Evolutionary conservation across 352 stramenopile genomes (phyloP).

Genomic region (Halophytophthora polymorphica): DNA sequence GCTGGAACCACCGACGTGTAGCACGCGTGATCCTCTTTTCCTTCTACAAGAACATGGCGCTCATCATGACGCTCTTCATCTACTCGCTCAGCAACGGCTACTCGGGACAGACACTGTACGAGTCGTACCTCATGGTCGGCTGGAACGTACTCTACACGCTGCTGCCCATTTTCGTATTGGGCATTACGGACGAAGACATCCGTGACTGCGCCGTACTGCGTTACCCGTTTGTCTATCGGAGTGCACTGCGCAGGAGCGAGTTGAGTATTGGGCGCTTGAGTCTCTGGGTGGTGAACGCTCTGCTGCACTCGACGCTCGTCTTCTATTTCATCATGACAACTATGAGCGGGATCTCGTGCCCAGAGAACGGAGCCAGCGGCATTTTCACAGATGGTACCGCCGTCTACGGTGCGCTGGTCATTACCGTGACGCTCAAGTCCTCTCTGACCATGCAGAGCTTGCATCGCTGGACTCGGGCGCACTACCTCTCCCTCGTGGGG

Average conservation of each 20-base stretch:
- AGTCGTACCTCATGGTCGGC: slow-evolving; percentile 87
- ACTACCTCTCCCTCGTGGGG: slow-evolving; percentile 71
- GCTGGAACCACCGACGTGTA: slow-evolving; percentile 84
- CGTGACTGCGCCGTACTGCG: slow-evolving; percentile 60
- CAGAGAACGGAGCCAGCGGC: slow-evolving; percentile 43
- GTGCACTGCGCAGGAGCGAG: slow-evolving; percentile 54
- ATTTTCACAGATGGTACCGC: slow-evolving; percentile 73
- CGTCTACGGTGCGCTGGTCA: slow-evolving; percentile 76
- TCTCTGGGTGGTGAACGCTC: slow-evolving; percentile 69
- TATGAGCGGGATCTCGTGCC: slow-evolving; percentile 37
- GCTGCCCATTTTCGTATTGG: slow-evolving; percentile 91
- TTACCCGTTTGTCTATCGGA: slow-evolving; percentile 82
- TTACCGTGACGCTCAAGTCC: slow-evolving; percentile 74
- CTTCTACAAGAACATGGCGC: slow-evolving; percentile 91
- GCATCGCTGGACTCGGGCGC: slow-evolving; percentile 66
- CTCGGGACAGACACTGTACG: slow-evolving; percentile 88
- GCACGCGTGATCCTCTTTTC: slow-evolving; percentile 82
- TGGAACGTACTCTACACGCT: slow-evolving; percentile 96
- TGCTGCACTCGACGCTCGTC: slow-evolving; percentile 71
- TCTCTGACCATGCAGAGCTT: slow-evolving; percentile 73
- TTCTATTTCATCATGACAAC: slow-evolving; percentile 63
- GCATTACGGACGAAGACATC: slow-evolving; percentile 83
- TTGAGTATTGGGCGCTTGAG: slow-evolving; percentile 55
- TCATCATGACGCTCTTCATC: slow-evolving; percentile 94
- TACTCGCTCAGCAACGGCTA: slow-evolving; percentile 88